Conservation (phyloP, 2,329 filamentous ascomycete species). For the Lizonia empirigonia region DNA sequence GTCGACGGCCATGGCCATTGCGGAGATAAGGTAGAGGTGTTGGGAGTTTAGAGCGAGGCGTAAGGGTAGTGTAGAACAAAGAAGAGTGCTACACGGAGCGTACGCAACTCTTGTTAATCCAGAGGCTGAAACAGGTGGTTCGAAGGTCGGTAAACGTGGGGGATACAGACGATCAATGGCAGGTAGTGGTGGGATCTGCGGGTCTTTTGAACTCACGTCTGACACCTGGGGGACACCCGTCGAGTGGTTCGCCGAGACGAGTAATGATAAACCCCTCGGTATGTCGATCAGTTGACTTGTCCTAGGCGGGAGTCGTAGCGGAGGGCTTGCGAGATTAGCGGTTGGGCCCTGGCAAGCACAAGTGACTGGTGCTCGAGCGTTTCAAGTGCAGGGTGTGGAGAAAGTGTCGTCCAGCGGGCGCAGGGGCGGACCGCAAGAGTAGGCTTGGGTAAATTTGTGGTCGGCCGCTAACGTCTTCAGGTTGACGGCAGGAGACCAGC, state of each 20-base stretch:
- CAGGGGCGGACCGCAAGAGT: conserved; percentile 34
- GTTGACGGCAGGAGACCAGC: conserved; percentile 29
- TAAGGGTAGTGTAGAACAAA: conserved; percentile 28
- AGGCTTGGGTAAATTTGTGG: conserved; percentile 32
- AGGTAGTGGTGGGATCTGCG: conserved; percentile 58
- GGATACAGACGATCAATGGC: conserved; percentile 53
- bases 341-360: conserved; percentile 35
- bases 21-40: conserved; percentile 21
- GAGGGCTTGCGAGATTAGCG: conserved; percentile 46
- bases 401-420: conserved; percentile 31
- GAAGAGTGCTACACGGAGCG: conserved; percentile 35
- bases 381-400: conserved; percentile 48
- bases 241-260: conserved; percentile 37
- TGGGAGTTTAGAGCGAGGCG: conserved; percentile 7
- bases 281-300: conserved; percentile 47
- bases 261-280: conserved; percentile 46
- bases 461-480: conserved; percentile 32
- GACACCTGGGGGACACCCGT: conserved; percentile 46
- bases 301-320: conserved; percentile 44
- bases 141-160: conserved; percentile 53
- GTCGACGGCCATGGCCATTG: conserved; percentile 95
- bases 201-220: conserved; percentile 48
- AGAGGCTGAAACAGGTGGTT: conserved; percentile 44
- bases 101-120: conserved; percentile 28
- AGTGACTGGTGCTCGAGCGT: conserved; percentile 46